Percentiles rank a stretch among this genome's conserved stretches.
phyloP scores from a whole-genome alignment of 768 basidiomycete genomes.

The Boletus vinaceobasis region DNA sequence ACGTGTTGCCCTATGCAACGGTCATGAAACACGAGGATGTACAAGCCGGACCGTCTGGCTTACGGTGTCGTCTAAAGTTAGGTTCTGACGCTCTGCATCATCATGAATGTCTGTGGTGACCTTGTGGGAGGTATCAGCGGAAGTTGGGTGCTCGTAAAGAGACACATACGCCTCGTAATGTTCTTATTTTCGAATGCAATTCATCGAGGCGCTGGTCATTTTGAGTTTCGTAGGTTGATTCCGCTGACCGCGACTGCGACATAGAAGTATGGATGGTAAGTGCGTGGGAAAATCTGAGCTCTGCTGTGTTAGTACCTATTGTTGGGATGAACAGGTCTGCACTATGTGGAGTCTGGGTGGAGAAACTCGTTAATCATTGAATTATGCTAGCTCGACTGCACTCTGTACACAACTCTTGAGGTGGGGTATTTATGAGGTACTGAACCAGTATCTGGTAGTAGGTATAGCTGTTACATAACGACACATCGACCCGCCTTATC shows the following conservation, averaged over 20 bases:
- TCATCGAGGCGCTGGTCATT: constrained; percentile 84
- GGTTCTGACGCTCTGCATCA: constrained; percentile 81
- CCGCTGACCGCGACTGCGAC: constrained; percentile 43
- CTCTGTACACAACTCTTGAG: too few relatives aligned
- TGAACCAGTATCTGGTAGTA: background rate
- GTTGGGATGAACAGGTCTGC: too few relatives aligned
- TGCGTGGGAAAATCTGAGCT: constrained; percentile 20
- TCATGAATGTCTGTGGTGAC: constrained; percentile 86
- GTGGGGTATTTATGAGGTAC: too few relatives aligned
- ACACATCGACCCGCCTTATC: too few relatives aligned
- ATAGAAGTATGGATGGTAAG: constrained; percentile 15
- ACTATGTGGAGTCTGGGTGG: too few relatives aligned
- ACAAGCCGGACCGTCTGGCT: constrained; percentile 22
- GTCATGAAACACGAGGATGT: background rate
- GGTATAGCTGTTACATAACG: background rate
- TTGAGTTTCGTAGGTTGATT: constrained; percentile 79
- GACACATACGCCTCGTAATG: constrained; percentile 56
- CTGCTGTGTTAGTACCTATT: too few relatives aligned
- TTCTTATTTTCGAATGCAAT: constrained; percentile 80
- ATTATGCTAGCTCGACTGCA: too few relatives aligned
- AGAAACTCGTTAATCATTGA: too few relatives aligned
- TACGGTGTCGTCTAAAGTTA: constrained; percentile 74
- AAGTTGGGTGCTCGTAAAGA: background rate
- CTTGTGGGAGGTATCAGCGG: constrained; percentile 34
- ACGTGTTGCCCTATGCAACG: constrained; percentile 53